A percentile compares a stretch with the other conserved stretches of the same genome.
Conservation (phyloP, 371 early-diverging fungal species). For the Cokeromyces recurvatus region DNA sequence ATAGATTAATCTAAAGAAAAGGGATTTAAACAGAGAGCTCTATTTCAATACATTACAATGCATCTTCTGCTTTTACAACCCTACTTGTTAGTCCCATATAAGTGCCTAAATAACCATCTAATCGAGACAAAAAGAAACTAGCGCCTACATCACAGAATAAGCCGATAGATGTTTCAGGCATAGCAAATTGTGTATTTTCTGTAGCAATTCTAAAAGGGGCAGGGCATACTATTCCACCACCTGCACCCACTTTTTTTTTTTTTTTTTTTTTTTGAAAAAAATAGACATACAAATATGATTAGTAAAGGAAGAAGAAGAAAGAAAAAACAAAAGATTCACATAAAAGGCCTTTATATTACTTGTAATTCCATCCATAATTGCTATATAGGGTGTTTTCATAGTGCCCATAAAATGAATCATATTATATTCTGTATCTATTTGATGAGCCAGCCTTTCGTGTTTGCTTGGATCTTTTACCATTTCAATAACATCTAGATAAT, state of each 20-base stretch:
- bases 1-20: not conserved
- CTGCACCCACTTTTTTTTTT: constrained; percentile 80
- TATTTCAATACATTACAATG: too few relatives aligned
- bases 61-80: constrained; percentile 74
- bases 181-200: constrained; percentile 89
- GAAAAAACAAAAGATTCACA: too few relatives aligned
- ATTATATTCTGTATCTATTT: constrained; percentile 68
- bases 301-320: too few relatives aligned
- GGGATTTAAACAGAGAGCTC: not conserved
- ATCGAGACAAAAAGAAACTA: constrained; percentile 82
- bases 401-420: constrained; percentile 80
- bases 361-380: constrained; percentile 88
- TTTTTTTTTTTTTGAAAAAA: not conserved
- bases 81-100: constrained; percentile 89
- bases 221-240: constrained; percentile 88
- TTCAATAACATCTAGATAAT: constrained; percentile 6
- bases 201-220: constrained; percentile 94
- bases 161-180: constrained; percentile 94
- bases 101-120: constrained; percentile 88
- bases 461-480: not conserved
- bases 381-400: constrained; percentile 78
- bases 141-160: constrained; percentile 96
- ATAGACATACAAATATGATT: too few relatives aligned
- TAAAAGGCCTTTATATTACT: too few relatives aligned
- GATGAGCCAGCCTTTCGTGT: not conserved